Base-by-base conservation (phyloP, 441 rosid genomes). In the Manihot esculenta region DNA sequence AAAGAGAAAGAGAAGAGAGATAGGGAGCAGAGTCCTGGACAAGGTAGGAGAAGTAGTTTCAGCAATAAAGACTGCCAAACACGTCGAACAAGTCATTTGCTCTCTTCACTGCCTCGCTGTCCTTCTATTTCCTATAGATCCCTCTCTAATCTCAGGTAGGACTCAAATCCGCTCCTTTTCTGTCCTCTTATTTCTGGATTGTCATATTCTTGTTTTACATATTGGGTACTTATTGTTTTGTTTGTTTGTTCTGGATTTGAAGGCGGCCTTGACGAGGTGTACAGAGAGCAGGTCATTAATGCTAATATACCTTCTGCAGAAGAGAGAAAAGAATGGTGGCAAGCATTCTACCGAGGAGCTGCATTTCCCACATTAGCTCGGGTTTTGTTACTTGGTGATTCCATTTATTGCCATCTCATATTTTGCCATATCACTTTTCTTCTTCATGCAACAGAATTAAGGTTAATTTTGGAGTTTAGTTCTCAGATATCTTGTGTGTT, bases 21-120 rank as follows among this genome's bases (percentile, higher is more conserved):
- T 70, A 13, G 86, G 82, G 72, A 80, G 54, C 48, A 66, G 59
- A 49, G 53, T 89, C 51, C 65, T 88, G 14, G 87, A 85, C 41
- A 86, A 87, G 80, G 84, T 83, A 17, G 82, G 85, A 72, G 87
- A 86, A 78, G 91, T 84, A 62, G 80, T 88, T 62, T 73, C 83
- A n/a, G 72, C 80, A 10, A 79, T 93, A 35, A 66, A 72, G 73
- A 77, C 70, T 26, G 92, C 96, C 33, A 88, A 84, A 77, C 84
- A 85, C 75, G 94, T 85, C 7, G 94, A 89, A 80, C 77, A 84
- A 24, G 93, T 89, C 66, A 84, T 95, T 66, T 85, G 79, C 79
- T 75, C 90, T 77, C 91, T 93, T 78, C 87, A 89, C 72, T 91
- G 97, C 65, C 59, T 95, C 73, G 92, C 96, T n/a, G 71, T 80